A percentile compares a stretch with the other conserved stretches of the same genome.
These are phyloP conservation scores for Talaromyces sp. DNA, from an alignment of 2,329 filamentous ascomycete genomes.

Conservation along the genomic window DNA sequence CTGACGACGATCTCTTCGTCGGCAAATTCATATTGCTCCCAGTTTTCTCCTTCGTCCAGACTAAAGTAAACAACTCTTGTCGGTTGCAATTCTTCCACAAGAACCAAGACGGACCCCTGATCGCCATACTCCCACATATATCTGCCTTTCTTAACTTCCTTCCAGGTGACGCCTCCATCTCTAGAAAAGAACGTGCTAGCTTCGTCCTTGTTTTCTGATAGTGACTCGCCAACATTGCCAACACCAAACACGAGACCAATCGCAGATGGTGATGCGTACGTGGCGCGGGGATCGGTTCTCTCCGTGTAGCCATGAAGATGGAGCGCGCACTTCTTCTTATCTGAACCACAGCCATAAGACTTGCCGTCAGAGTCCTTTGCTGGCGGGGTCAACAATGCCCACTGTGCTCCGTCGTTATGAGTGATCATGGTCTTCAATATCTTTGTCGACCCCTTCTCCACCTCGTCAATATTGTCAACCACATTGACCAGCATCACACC, in stretches of 20 bases:
- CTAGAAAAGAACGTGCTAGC: conserved; percentile 80
- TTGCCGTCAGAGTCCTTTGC: conserved; percentile 65
- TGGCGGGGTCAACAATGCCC: conserved; percentile 72
- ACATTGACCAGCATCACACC: conserved; percentile 84
- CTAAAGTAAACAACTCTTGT: conserved; percentile 71
- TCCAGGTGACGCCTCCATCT: conserved; percentile 89
- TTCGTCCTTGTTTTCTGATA: conserved; percentile 53
- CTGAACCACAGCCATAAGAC: conserved; percentile 61
- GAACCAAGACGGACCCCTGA: conserved; percentile 85
- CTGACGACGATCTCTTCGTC: conserved; percentile 66
- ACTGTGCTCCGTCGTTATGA: conserved; percentile 91
- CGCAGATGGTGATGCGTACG: conserved; percentile 81
- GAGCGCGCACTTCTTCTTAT: conserved; percentile 69
- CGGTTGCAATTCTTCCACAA: conserved; percentile 66
- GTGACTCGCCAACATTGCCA: conserved; percentile 74
- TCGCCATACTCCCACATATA: conserved; percentile 96
- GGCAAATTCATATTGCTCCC: conserved; percentile 70
- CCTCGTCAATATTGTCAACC: conserved; percentile 67
- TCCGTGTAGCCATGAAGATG: conserved; percentile 97
- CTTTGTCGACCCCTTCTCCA: conserved; percentile 63
- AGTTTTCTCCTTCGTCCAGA: conserved; percentile 72
- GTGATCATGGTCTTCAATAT: conserved; percentile 86
- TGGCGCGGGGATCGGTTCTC: conserved; percentile 72
- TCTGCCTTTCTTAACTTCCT: conserved; percentile 74
- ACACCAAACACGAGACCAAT: conserved; percentile 86